Conservation (phyloP, 805 yeast genomes). For the Kuraishia piskuri region DNA sequence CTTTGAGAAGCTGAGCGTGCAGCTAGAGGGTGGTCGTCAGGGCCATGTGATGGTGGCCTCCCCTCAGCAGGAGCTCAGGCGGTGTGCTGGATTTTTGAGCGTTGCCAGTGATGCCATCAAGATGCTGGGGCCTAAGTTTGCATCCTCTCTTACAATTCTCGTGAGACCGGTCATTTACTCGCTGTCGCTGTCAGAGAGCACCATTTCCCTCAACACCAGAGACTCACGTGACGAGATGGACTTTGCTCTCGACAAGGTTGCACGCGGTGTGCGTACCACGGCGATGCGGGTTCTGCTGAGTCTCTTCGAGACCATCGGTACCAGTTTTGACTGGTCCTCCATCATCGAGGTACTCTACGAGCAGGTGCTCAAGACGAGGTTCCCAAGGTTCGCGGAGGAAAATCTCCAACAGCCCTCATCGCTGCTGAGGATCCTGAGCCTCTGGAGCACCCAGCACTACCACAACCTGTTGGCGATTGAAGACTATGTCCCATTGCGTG, state of each 20-base stretch:
- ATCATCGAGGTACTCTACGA: constrained; percentile 42
- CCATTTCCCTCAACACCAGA: constrained; percentile 19
- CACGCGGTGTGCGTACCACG: constrained; percentile 52
- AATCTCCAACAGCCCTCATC: constrained; percentile 82
- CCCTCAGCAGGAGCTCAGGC: constrained; percentile 29
- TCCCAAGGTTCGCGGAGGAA: constrained; percentile 60
- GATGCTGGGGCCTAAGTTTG: constrained; percentile 51
- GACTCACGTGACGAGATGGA: constrained; percentile 13
- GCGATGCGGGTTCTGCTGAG: constrained; percentile 59
- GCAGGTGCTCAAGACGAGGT: constrained; percentile 53
- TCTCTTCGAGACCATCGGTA: constrained; percentile 46
- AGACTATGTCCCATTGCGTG: constrained; percentile 41
- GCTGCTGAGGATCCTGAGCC: constrained; percentile 54
- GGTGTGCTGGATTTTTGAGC: constrained; percentile 57
- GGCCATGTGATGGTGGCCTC: constrained; percentile 18
- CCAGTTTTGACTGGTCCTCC: constrained; percentile 44
- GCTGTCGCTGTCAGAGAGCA: constrained; percentile 43
- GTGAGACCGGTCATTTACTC: constrained; percentile 51
- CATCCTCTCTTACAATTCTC: constrained; percentile 37
- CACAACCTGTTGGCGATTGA: constrained; percentile 47
- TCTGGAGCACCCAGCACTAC: constrained; percentile 42
- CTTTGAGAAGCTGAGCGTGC: constrained; percentile 39
- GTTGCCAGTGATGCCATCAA: constrained; percentile 46
- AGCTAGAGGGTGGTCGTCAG: constrained; percentile 2
- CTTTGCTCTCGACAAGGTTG: constrained; percentile 29